These are phyloP conservation scores for Daedaleopsis sinensis DNA, from an alignment of 768 basidiomycete species.

Conservation along the genomic window DNA sequence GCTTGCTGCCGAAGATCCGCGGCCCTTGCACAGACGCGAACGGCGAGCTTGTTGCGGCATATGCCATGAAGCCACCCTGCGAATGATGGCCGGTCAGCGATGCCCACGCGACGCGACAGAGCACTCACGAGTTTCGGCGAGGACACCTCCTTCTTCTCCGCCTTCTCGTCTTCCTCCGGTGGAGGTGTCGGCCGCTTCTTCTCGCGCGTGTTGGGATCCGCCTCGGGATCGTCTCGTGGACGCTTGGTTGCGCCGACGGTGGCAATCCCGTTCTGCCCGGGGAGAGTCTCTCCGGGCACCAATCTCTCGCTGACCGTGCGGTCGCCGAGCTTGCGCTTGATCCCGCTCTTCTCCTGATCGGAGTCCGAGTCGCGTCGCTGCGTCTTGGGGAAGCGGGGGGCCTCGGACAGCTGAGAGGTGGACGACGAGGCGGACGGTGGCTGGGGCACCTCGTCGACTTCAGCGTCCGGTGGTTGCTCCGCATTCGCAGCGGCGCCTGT, in stretches of 20 bases:
- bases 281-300: conserved; percentile 20
- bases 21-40: conserved; percentile 76
- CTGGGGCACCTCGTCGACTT: conserved; percentile 17
- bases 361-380: conserved; percentile 33
- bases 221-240: conserved; percentile 62
- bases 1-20: conserved; percentile 46
- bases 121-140: conserved; percentile 50
- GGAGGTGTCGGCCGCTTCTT: conserved; percentile 64
- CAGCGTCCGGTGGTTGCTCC: conserved; percentile 27
- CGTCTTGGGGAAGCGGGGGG: conserved; percentile 1
- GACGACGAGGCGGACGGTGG: neutral
- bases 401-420: neutral
- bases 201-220: conserved; percentile 58
- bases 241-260: conserved; percentile 52
- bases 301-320: conserved; percentile 68
- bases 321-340: conserved; percentile 72
- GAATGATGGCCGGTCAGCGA: neutral
- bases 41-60: conserved; percentile 73
- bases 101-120: conserved; percentile 13
- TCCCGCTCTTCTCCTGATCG: conserved; percentile 56
- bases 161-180: conserved; percentile 48
- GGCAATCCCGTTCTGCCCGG: conserved; percentile 10
- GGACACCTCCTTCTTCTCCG: conserved; percentile 9
- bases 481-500: conserved; percentile 28
- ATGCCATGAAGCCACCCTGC: conserved; percentile 79